A percentile compares a stretch with the other conserved stretches of the same genome.
Conservation (phyloP, 192 early-diverging fungal genomes). For the Podila horticola region DNA sequence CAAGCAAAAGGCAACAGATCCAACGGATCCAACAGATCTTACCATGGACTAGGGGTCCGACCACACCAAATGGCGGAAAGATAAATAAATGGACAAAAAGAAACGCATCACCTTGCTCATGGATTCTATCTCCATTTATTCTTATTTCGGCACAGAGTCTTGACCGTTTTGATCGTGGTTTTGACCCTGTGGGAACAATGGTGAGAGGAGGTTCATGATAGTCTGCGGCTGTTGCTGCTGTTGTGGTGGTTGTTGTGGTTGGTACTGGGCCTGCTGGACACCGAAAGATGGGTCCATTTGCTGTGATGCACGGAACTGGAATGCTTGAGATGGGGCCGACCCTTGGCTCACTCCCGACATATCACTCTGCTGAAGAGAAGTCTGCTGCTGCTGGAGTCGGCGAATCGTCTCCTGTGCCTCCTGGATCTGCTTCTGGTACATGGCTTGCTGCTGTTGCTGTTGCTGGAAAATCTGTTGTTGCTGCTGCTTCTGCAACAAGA, state of each 20-base stretch:
- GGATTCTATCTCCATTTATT: too few species aligned
- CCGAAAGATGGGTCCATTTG: constrained; percentile 19
- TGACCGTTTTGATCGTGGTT: constrained; percentile 14
- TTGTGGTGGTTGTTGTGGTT: constrained; percentile 15
- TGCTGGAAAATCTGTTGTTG: constrained; percentile 30
- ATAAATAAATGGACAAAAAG: too few species aligned
- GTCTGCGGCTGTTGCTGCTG: constrained; percentile 13
- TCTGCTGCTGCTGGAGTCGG: constrained; percentile 41
- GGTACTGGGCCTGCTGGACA: constrained; percentile 9
- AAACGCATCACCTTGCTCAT: too few species aligned
- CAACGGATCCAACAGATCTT: not conserved
- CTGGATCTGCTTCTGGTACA: constrained; percentile 46
- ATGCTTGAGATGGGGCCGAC: constrained; percentile 1
- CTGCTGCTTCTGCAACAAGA: constrained; percentile 37
- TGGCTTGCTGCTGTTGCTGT: constrained; percentile 33
- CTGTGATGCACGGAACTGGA: constrained; percentile 1
- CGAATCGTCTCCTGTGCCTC: constrained; percentile 43
- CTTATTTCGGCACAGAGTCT: constrained; percentile 14
- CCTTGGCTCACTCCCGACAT: not conserved
- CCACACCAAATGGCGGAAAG: too few species aligned
- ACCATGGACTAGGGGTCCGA: not conserved
- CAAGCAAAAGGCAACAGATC: not conserved
- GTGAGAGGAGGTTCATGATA: constrained; percentile 22
- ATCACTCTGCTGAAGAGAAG: constrained; percentile 26
- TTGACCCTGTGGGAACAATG: constrained; percentile 24